phyloP scores from a whole-genome alignment of 2,329 filamentous ascomycete species.

The Hymenoscyphus fraxineus region DNA sequence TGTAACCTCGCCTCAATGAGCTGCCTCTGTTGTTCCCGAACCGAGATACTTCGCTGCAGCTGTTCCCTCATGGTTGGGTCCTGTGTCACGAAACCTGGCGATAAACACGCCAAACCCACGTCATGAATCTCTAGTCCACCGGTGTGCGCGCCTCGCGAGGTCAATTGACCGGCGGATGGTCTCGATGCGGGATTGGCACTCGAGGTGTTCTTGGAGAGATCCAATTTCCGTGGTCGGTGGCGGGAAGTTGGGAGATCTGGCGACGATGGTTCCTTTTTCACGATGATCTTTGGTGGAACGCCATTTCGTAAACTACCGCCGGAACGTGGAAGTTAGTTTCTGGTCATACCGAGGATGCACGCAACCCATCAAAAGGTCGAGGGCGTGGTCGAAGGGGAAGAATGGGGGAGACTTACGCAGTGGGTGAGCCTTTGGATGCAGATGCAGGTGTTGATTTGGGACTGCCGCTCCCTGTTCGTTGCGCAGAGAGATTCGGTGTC shows the following conservation, averaged over 20 bases:
- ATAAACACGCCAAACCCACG: slow-evolving; percentile 89
- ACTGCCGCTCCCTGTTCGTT: slow-evolving; percentile 52
- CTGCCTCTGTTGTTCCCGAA: slow-evolving; percentile 87
- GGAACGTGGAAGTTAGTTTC: slow-evolving; percentile 21
- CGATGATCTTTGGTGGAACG: slow-evolving; percentile 71
- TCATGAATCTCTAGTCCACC: slow-evolving; percentile 78
- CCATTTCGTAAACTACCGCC: slow-evolving; percentile 50
- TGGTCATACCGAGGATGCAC: slow-evolving; percentile 15
- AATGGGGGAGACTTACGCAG: slow-evolving; percentile 49
- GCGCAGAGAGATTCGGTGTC: slow-evolving; percentile 43
- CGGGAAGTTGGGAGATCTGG: slow-evolving; percentile 72
- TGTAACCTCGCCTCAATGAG: slow-evolving; percentile 92
- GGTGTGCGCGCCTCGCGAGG: slow-evolving; percentile 60
- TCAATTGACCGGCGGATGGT: slow-evolving; percentile 65
- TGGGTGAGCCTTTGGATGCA: slow-evolving; percentile 53
- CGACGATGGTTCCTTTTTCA: slow-evolving; percentile 94
- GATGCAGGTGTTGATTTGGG: slow-evolving; percentile 43
- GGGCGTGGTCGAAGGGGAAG: not conserved
- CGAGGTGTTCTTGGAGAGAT: slow-evolving; percentile 67
- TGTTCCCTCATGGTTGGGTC: slow-evolving; percentile 97
- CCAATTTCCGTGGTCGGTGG: slow-evolving; percentile 72
- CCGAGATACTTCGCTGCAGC: slow-evolving; percentile 86
- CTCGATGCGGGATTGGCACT: slow-evolving; percentile 52
- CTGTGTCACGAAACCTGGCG: slow-evolving; percentile 92
- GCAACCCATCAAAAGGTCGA: slow-evolving; percentile 1